A percentile compares a stretch with the other conserved stretches of the same genome.
Conservation (phyloP, 1,139 yeast genomes). For the Debaryomycetaceae sp. region DNA sequence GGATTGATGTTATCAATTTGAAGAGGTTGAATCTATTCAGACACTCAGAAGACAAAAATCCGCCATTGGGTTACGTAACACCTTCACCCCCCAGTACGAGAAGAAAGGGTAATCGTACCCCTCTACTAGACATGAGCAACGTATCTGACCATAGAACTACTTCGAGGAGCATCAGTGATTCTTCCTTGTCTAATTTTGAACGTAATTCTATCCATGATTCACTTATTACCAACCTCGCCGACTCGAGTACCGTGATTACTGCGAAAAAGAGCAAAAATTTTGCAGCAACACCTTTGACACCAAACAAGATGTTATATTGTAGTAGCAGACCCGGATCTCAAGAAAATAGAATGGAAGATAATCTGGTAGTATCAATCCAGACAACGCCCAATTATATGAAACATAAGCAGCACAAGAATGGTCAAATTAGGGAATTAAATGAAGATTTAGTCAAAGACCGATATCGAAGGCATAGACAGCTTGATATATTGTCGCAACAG, state of each 20-base stretch:
- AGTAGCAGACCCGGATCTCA: not conserved
- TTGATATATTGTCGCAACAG: not conserved
- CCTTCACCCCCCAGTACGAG: not conserved
- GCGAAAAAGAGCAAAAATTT: not conserved
- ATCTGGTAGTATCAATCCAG: not conserved
- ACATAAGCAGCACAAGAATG: not conserved
- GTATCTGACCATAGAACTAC: not conserved
- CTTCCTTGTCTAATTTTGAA: not conserved
- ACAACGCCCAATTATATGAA: not conserved
- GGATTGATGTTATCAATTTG: not conserved
- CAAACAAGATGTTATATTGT: not conserved
- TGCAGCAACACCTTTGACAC: not conserved
- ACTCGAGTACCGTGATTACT: not conserved
- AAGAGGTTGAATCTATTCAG: not conserved
- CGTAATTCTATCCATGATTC: not conserved
- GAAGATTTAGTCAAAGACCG: not conserved
- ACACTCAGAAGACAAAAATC: not conserved
- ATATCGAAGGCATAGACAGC: not conserved
- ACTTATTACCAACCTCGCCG: not conserved
- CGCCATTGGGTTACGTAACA: not conserved
- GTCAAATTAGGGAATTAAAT: not conserved
- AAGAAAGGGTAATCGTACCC: not conserved
- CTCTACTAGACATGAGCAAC: not conserved
- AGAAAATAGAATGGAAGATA: not conserved
- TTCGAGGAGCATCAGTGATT: not conserved